Evolutionary conservation across 129 eudicot genomes (phyloP), one percentile per base, ranked within the genome.

Genomic region (Flaveria brownii): DNA sequence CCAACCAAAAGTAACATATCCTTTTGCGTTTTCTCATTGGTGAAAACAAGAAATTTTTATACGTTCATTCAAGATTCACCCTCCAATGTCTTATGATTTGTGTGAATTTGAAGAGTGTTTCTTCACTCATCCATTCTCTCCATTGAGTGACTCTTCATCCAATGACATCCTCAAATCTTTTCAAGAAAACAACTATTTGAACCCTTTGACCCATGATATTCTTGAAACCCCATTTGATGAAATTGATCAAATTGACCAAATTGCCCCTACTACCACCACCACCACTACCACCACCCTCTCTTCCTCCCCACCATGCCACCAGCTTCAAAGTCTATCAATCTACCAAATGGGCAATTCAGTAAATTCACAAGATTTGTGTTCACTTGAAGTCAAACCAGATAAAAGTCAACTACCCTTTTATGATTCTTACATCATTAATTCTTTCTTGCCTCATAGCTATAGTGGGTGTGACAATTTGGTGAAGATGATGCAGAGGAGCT

Each of bases 401-500:
- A 85, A 92, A 39, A 78, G 69, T 70, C 89, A 78, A 42, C 59
- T 80, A 55, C 87, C 85, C 64, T 74, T 89, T 61, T 80, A 81
- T 60, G 83, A 54, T 36, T 69, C 71, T 54, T 10, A 59, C 70
- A 36, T 62, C 41, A 5, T 62, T 7, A 36, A 36, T 36, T 36
- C 78, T 18, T 76, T 84, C 65, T 43, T 75, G 56, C 85, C 87
- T 74, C 84, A 80, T 47, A 81, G 71, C 15, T 85, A 75, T 70
- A 76, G 51, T 79, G 82, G 71, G 11, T 9, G 70, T 65, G 82
- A 84, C 33, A 70, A 75, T 82, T 81, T 79, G 39, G 51, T 79
- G 57, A 93, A 85, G 80, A 69, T 85, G 86, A 85, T 90, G 92
- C 98, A 93, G 63, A 88, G 91, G 74, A 93, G 97, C 65, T 87